Percentiles rank a stretch among this genome's conserved stretches.
Evolutionary conservation across 129 eudicot species (phyloP).

Genomic region (Artemisia annua): DNA sequence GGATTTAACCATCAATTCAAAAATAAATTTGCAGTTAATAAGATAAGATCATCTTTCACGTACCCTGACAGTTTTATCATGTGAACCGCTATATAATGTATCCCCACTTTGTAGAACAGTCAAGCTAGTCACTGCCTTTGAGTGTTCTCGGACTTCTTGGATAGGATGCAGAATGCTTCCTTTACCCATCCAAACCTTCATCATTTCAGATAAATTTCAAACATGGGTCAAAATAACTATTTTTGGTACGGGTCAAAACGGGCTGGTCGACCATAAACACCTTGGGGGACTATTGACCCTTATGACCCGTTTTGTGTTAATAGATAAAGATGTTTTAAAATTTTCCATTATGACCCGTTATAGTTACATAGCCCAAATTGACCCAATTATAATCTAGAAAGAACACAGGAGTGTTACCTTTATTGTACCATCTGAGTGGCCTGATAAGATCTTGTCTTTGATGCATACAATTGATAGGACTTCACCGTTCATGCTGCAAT

Average conservation of each 20-base stretch:
- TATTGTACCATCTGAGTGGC: slow-evolving; percentile 79
- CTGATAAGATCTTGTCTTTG: slow-evolving; percentile 59
- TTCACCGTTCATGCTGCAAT: slow-evolving; percentile 65
- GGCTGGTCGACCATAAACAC: neutral
- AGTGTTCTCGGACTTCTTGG: slow-evolving; percentile 68
- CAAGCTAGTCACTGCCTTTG: slow-evolving; percentile 70
- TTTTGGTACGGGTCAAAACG: neutral
- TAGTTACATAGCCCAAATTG: no score
- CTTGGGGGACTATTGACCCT: neutral
- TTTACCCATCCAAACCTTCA: slow-evolving; percentile 61
- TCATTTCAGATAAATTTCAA: slow-evolving; percentile 17
- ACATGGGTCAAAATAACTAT: neutral
- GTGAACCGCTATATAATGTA: slow-evolving; percentile 78
- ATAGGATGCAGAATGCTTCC: slow-evolving; percentile 43
- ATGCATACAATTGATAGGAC: slow-evolving; percentile 47
- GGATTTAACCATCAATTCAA: neutral
- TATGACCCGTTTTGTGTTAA: neutral
- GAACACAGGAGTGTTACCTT: slow-evolving; percentile 46
- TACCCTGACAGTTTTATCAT: slow-evolving; percentile 80
- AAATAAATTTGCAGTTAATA: neutral
- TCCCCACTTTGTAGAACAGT: slow-evolving; percentile 53
- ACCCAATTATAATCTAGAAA: no score
- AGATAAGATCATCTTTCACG: slow-evolving; percentile 14
- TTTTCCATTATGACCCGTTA: no score
- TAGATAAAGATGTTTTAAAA: no score